Evolutionary conservation across 768 basidiomycete species (phyloP).

Genomic region (Agaricus subrufescens): DNA sequence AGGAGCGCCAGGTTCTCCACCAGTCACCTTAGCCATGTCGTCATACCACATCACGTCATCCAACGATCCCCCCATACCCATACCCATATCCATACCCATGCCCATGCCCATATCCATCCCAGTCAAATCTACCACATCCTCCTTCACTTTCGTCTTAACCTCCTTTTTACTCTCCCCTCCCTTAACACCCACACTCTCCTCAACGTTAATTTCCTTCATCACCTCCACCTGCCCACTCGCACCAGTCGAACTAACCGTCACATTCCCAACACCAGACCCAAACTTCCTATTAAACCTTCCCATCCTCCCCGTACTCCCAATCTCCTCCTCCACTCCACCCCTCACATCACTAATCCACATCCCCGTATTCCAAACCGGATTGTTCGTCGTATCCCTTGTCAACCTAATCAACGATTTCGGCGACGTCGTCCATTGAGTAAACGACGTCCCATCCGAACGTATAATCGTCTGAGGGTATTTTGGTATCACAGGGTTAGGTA

Average conservation of each 20-base stretch:
- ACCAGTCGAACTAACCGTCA: neutral
- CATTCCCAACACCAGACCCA: slow-evolving; percentile 19
- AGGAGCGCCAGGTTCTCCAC: neutral
- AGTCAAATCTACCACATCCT: slow-evolving; percentile 6
- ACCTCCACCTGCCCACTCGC: neutral
- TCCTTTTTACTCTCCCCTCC: neutral
- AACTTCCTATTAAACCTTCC: slow-evolving; percentile 79
- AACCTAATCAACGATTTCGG: slow-evolving; percentile 73
- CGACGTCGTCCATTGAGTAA: slow-evolving; percentile 85
- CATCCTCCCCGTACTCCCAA: slow-evolving; percentile 67
- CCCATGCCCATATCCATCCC: slow-evolving; percentile 13
- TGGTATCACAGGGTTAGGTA: slow-evolving; percentile 83
- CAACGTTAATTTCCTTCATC: neutral
- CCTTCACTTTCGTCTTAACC: neutral
- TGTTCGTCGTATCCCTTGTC: slow-evolving; percentile 85
- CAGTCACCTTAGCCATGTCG: slow-evolving; percentile 7
- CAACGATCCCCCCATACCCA: slow-evolving; percentile 12
- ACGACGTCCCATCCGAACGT: slow-evolving; percentile 85
- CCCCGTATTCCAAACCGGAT: slow-evolving; percentile 80
- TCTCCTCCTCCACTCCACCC: slow-evolving; percentile 60
- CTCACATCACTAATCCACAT: slow-evolving; percentile 34
- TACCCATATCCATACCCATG: slow-evolving; percentile 29
- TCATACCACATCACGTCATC: slow-evolving; percentile 10
- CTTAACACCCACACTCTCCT: neutral
- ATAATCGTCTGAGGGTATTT: slow-evolving; percentile 84